Evolutionary conservation across 1,284 basidiomycete species (phyloP).

Genomic region (Moniliella sp.): DNA sequence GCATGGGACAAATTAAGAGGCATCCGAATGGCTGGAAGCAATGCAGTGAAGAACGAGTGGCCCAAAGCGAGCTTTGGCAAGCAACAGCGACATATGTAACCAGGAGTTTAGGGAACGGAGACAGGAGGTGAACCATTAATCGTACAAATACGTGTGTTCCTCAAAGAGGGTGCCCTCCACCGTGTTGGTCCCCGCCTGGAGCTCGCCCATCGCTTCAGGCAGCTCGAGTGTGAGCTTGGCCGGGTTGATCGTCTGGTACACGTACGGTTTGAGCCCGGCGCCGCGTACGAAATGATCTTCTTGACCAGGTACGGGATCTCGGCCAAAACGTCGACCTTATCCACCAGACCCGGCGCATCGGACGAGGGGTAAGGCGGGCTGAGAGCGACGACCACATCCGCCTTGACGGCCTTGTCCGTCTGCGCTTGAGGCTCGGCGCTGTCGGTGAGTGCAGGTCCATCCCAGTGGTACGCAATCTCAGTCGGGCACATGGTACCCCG

Average conservation of each 20-base stretch:
- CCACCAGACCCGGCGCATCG: conserved; percentile 52
- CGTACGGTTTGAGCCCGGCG: conserved; percentile 74
- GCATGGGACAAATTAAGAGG: too few relatives aligned
- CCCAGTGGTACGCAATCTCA: conserved; percentile 56
- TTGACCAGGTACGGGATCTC: conserved; percentile 83
- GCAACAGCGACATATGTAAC: too few relatives aligned
- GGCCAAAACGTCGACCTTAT: conserved; percentile 86
- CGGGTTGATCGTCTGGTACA: conserved; percentile 75
- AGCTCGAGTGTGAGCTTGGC: conserved; percentile 49
- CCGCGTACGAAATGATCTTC: conserved; percentile 68
- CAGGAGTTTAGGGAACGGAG: too few relatives aligned
- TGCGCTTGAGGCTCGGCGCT: conserved; percentile 6
- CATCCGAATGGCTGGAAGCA: too few relatives aligned
- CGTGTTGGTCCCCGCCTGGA: conserved; percentile 3
- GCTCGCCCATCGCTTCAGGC: conserved; percentile 32
- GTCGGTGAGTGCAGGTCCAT: conserved; percentile 42
- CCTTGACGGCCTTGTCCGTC: conserved; percentile 11
- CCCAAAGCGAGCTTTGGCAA: too few relatives aligned
- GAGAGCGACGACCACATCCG: conserved; percentile 12
- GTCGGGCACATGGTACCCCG: conserved; percentile 60
- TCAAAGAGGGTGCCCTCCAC: conserved; percentile 58
- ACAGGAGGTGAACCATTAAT: too few relatives aligned
- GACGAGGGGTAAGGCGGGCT: conserved; percentile 13
- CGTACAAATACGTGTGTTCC: conserved; percentile 78
- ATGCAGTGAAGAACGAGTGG: too few relatives aligned